Base-by-base conservation (phyloP, 2,329 filamentous ascomycete species). In the Colletotrichum cereale region DNA sequence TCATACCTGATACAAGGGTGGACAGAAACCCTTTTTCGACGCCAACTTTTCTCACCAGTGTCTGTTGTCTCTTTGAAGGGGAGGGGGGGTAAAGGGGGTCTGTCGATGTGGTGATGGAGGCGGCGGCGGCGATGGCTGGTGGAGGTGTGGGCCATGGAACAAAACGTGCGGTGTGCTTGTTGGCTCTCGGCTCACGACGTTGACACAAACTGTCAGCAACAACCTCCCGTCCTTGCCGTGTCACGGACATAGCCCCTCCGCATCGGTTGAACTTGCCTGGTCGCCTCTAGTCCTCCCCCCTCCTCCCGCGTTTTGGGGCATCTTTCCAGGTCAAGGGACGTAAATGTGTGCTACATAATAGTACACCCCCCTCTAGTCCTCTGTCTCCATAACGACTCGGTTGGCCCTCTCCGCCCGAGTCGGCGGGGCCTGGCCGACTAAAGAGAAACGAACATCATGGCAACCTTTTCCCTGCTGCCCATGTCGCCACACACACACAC, bases 1-100 rank as follows among this genome's bases (percentile, higher is more conserved):
- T 62, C 60, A 62, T 29, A 52, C 31, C n/a, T 50, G 44, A 38
- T 14, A 50, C 44, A 62, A 7, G 44, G 44, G n/a, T 52, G 24
- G 60, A 12, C 24, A 21, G 34, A 16, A 42, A 36, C 24, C 34
- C 31, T 38, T 29, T 40, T 26, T 52, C n/a, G 34, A 52, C 38
- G n/a, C n/a, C 34, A 40, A 29, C 21, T 14, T 50, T 62, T 29
- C 6, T 18, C 26, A 4, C 18, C 5, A 40, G 21, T 2, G n/a
- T 36, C 31, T 34, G 29, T 21, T 31, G 24, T 31, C 18, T 12
- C 53, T 57, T 18, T 18, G 14, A 16, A n/a, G n/a, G n/a, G n/a
- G n/a, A n/a, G 10, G 11, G n/a, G 10, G 10, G n/a, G 40, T n/a
- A n/a, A n/a, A n/a, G 40, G 18, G 10, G 18, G 5, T 11, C n/a